These are phyloP conservation scores for Fusarium nelsonii DNA, from an alignment of 2,329 filamentous ascomycete genomes.

Conservation along the genomic window DNA sequence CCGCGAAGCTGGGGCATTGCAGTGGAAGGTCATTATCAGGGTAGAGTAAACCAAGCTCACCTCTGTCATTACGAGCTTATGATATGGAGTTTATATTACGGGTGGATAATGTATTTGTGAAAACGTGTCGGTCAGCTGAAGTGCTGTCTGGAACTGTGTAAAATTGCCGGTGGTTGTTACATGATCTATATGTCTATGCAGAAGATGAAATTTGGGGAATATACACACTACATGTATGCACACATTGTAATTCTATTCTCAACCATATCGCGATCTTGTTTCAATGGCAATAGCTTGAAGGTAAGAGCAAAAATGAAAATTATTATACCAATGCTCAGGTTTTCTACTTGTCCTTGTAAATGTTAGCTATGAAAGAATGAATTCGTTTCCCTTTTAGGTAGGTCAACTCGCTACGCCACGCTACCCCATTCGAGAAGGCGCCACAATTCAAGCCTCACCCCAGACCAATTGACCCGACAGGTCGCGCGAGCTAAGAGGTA, in stretches of 20 bases:
- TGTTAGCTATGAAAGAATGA: neutral
- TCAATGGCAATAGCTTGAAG: neutral
- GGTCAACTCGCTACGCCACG: constrained; percentile 27
- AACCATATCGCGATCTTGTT: neutral
- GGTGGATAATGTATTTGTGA: constrained; percentile 10
- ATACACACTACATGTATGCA: constrained; percentile 23
- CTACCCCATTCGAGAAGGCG: constrained; percentile 19
- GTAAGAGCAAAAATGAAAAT: neutral
- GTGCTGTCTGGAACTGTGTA: constrained; percentile 1
- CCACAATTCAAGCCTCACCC: constrained; percentile 33
- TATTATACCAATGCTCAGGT: neutral
- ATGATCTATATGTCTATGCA: constrained; percentile 20
- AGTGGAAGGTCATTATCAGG: constrained; percentile 75
- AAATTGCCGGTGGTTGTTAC: constrained; percentile 5
- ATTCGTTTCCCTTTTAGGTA: constrained; percentile 35
- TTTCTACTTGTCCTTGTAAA: neutral
- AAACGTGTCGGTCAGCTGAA: constrained; percentile 6
- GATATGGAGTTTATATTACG: constrained; percentile 28
- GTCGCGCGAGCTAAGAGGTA: constrained; percentile 36
- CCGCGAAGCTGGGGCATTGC: constrained; percentile 78
- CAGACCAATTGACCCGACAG: constrained; percentile 18
- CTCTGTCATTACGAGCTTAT: constrained; percentile 6
- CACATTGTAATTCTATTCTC: neutral
- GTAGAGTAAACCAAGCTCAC: constrained; percentile 58
- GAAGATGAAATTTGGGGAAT: constrained; percentile 10